phyloP scores from a whole-genome alignment of 2,329 filamentous ascomycete genomes.

The Nakataea oryzae region DNA sequence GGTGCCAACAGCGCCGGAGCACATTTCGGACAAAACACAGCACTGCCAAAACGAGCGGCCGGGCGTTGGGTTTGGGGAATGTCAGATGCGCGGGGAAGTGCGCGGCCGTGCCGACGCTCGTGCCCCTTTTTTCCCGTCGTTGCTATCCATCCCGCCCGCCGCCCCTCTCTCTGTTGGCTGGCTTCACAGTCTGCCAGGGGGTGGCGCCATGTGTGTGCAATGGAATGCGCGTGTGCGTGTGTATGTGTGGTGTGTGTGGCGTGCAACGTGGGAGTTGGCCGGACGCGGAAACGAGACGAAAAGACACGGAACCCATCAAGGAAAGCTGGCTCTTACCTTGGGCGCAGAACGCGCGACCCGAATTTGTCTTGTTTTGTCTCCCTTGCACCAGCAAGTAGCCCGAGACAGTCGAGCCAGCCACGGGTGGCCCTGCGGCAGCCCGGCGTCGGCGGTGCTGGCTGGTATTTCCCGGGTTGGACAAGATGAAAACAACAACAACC shows the following conservation, averaged over 20 bases:
- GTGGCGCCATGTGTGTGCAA: not conserved
- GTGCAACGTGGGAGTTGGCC: too few species aligned
- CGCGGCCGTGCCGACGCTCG: not conserved
- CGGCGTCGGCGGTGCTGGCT: not conserved
- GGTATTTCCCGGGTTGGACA: not conserved
- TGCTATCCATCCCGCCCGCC: not conserved
- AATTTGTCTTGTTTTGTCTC: too few species aligned
- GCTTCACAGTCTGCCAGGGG: not conserved
- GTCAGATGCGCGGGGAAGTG: not conserved
- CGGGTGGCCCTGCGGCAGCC: too few species aligned
- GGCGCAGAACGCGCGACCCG: too few species aligned
- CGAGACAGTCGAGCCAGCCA: too few species aligned
- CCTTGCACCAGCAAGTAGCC: not conserved
- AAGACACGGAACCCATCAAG: too few species aligned
- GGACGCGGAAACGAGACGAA: not conserved
- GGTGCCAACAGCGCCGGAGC: not conserved
- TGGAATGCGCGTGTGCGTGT: not conserved
- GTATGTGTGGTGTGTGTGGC: too few species aligned
- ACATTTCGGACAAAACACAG: not conserved
- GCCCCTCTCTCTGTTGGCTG: too few species aligned
- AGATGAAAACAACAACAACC: too few species aligned
- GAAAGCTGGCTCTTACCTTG: not conserved
- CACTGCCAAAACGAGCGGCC: not conserved
- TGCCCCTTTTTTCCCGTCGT: not conserved
- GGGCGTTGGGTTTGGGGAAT: not conserved